Evolutionary conservation across 2,329 filamentous ascomycete genomes (phyloP), one percentile per base, ranked within the genome.

Genomic region (Diaporthe capsici): DNA sequence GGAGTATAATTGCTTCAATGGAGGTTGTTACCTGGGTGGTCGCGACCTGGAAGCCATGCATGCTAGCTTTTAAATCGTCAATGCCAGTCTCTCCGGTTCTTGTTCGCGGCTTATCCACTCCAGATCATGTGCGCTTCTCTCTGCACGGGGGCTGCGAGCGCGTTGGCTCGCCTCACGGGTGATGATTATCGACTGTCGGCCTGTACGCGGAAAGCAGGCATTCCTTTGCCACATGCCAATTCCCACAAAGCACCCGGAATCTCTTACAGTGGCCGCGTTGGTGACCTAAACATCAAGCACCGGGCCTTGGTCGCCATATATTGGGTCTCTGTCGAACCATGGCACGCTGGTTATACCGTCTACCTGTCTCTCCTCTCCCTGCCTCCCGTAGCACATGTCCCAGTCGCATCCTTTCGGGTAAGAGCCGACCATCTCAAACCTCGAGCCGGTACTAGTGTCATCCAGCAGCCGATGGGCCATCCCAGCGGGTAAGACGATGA

Each of bases 301-400:
- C 51, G 90, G 90, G 3, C 90, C 90, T 60, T 87, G 80, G 34
- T 87, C 83, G 0, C 90, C 90, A 82, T 90, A 92, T 25, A 93
- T 82, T 25, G 91, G 91, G 85, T 93, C 92, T 76, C 80, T 87
- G 60, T 85, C 81, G 78, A 93, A 91, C 92, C 91, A 93, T 7
- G 78, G 79, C 79, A 93, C 78, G 4, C 79, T 78, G 71, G 78
- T 80, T 63, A 93, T 92, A 9, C 78, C 81, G 75, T 86, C 82
- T 9, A 88, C 82, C 79, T 89, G 89, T 9, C 82, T 81, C 80
- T 90, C 88, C 80, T 93, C 92, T 0, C 86, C 89, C 51, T 85
- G 79, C 71, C 85, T 85, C 1, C 92, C 92, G 84, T 94, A 93
- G 79, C 92, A 94, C 93, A 94, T 94, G 82, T 94, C 92, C 92